Evolutionary conservation across 169 alveolate species (phyloP).

Genomic region (Plasmodium gaboni): DNA sequence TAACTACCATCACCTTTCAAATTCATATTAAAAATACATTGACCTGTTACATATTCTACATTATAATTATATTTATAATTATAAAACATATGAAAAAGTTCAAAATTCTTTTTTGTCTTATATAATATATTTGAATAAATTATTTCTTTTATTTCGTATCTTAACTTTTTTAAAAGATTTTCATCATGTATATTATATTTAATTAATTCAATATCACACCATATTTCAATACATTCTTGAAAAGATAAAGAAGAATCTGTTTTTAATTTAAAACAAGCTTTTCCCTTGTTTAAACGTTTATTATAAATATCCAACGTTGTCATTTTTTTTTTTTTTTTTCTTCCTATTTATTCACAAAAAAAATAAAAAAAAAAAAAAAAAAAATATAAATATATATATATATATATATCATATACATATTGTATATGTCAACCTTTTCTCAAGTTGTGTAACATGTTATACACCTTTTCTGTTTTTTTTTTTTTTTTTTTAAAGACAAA

Average conservation of each 20-base stretch:
- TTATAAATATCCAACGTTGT: neutral
- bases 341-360: neutral
- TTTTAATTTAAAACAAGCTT: no score
- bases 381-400: neutral
- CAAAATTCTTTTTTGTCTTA: constrained; percentile 30
- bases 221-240: constrained; percentile 23
- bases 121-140: constrained; percentile 43
- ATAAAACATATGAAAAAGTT: constrained; percentile 22
- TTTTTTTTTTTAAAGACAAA: no score
- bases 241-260: constrained; percentile 5
- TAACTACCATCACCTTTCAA: neutral
- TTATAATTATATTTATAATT: constrained; percentile 37
- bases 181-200: constrained; percentile 19
- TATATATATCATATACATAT: neutral
- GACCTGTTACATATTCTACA: constrained; percentile 14
- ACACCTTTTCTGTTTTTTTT: no score
- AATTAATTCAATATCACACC: constrained; percentile 49
- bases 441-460: no score
- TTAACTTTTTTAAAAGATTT: constrained; percentile 20
- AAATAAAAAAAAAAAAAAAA: neutral
- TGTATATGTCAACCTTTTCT: no score
- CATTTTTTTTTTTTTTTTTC: constrained; percentile 8
- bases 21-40: constrained; percentile 11
- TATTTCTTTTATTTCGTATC: constrained; percentile 30
- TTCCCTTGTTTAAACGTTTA: no score